Conservation (phyloP, 352 stramenopile genomes). For the Globisporangium viniferum region DNA sequence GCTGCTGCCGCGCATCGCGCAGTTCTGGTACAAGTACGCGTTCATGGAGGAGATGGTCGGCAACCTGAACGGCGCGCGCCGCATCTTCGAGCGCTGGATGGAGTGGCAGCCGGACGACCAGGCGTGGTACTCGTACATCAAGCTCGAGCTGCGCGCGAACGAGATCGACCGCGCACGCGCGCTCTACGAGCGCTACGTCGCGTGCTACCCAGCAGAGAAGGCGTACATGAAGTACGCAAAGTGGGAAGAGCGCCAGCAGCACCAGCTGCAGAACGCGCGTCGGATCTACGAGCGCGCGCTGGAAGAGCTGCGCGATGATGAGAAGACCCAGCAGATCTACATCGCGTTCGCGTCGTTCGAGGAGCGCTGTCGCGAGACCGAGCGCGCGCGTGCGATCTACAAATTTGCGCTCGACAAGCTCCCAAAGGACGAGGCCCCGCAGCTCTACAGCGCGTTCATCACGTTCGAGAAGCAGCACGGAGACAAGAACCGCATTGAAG, state of each 20-base stretch:
- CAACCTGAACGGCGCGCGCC: slow-evolving; percentile 91
- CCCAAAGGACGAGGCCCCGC: slow-evolving; percentile 84
- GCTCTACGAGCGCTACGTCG: slow-evolving; percentile 94
- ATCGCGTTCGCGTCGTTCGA: slow-evolving; percentile 97
- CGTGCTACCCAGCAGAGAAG: slow-evolving; percentile 85
- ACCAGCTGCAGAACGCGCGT: slow-evolving; percentile 90
- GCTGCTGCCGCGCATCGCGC: slow-evolving; percentile 94
- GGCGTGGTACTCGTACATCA: slow-evolving; percentile 97
- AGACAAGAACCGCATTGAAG: slow-evolving; percentile 94
- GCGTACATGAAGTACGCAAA: slow-evolving; percentile 98
- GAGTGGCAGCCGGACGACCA: slow-evolving; percentile 98
- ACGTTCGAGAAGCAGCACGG: slow-evolving; percentile 99
- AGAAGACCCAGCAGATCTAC: slow-evolving; percentile 88
- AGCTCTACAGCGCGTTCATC: slow-evolving; percentile 96
- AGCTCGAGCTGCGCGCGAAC: slow-evolving; percentile 95
- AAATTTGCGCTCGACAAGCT: slow-evolving; percentile 81
- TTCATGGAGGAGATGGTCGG: slow-evolving; percentile 99
- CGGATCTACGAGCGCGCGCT: slow-evolving; percentile 95
- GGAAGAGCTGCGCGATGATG: slow-evolving; percentile 85
- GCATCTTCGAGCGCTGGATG: slow-evolving; percentile 97
- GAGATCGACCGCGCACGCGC: slow-evolving; percentile 83
- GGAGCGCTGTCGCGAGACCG: slow-evolving; percentile 93
- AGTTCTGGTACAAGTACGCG: slow-evolving; percentile 99
- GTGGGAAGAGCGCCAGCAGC: slow-evolving; percentile 96
- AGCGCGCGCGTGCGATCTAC: slow-evolving; percentile 89